A percentile compares a stretch with the other conserved stretches of the same genome.
phyloP scores from a whole-genome alignment of 148 eudicot genomes.

The Spergularia marina region DNA sequence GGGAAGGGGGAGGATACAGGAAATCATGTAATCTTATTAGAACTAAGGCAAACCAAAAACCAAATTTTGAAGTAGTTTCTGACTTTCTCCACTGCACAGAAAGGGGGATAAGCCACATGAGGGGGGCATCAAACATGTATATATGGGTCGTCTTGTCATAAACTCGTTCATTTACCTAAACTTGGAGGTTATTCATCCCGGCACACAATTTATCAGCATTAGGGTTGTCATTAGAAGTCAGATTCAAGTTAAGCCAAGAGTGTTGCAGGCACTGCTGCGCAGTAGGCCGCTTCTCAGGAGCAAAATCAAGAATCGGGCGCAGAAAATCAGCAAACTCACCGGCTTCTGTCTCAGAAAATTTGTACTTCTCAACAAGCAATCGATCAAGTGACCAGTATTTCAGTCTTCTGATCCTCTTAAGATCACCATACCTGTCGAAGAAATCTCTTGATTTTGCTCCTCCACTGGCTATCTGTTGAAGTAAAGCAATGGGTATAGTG shows the following conservation, averaged over 20 bases:
- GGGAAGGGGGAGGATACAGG: slow-evolving; percentile 3
- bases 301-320: slow-evolving; percentile 71
- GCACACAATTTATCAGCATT: slow-evolving; percentile 34
- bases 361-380: slow-evolving; percentile 62
- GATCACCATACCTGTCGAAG: slow-evolving; percentile 88
- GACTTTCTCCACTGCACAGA: slow-evolving; percentile 27
- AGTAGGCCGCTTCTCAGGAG: slow-evolving; percentile 89
- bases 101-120: slow-evolving; percentile 12
- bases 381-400: slow-evolving; percentile 68
- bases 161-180: slow-evolving; percentile 41
- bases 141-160: slow-evolving; percentile 24
- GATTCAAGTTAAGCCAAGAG: slow-evolving; percentile 61
- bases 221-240: slow-evolving; percentile 36
- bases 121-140: slow-evolving; percentile 21
- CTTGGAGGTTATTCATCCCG: slow-evolving; percentile 48
- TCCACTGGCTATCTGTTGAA: slow-evolving; percentile 65
- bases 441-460: slow-evolving; percentile 82
- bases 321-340: slow-evolving; percentile 75
- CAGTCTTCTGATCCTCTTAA: slow-evolving; percentile 88
- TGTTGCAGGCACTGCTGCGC: slow-evolving; percentile 87
- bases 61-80: slow-evolving; percentile 25
- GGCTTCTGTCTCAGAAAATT: slow-evolving; percentile 61
- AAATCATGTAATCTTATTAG: slow-evolving; percentile 28
- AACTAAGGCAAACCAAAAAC: slow-evolving; percentile 28
- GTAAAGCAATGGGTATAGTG: slow-evolving; percentile 12